A percentile compares a stretch with the other conserved stretches of the same genome.
Evolutionary conservation across 371 early-diverging fungal genomes (phyloP).

Genomic region (Apophysomyces variabilis): DNA sequence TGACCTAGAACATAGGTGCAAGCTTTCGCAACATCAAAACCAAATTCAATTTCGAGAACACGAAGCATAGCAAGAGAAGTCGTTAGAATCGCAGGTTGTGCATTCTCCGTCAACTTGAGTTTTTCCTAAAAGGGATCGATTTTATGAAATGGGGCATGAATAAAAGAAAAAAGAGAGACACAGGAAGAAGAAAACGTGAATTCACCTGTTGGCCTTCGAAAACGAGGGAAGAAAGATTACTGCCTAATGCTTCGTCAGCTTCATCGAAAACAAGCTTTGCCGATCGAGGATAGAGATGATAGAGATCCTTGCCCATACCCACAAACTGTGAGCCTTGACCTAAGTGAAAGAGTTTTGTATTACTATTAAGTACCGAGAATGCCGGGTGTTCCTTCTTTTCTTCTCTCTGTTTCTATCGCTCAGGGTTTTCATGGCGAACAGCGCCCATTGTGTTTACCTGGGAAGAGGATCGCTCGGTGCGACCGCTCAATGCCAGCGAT

Average conservation of each 20-base stretch:
- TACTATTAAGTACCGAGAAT: too few species aligned
- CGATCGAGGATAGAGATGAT: constrained; percentile 65
- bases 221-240: constrained; percentile 72
- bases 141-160: background rate
- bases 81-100: constrained; percentile 94
- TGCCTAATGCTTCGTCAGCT: constrained; percentile 82
- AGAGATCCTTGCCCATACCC: constrained; percentile 95
- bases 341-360: constrained; percentile 25
- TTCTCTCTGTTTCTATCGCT: background rate
- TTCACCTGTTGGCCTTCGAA: constrained; percentile 83
- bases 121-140: constrained; percentile 41
- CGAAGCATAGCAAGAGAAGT: constrained; percentile 90
- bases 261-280: constrained; percentile 88
- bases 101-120: constrained; percentile 86
- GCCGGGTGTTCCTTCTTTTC: background rate
- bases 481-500: constrained; percentile 57
- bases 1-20: constrained; percentile 89
- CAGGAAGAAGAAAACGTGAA: too few species aligned
- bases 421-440: background rate
- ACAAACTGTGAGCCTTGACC: constrained; percentile 90
- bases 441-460: constrained; percentile 35
- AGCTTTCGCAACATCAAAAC: constrained; percentile 72
- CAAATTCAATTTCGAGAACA: constrained; percentile 84
- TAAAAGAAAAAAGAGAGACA: background rate
- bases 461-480: constrained; percentile 59